These are phyloP conservation scores for Nitzschia sp. DNA, from an alignment of 108 stramenopile genomes.

Conservation along the genomic window DNA sequence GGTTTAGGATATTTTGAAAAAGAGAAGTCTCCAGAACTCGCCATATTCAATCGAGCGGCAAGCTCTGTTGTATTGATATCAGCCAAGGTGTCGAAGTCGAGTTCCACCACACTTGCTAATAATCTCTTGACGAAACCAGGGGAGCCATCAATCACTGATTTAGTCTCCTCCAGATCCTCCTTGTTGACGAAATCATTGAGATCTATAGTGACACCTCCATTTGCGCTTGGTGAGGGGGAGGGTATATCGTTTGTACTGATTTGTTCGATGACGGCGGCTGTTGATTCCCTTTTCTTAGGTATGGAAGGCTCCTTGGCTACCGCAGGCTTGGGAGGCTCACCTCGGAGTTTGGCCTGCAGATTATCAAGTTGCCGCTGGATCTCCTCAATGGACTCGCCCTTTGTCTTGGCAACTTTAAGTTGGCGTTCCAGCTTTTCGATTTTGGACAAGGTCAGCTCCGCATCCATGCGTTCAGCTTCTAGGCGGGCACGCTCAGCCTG, in stretches of 20 bases:
- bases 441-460: conserved; percentile 67
- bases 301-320: neutral
- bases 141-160: conserved; percentile 32
- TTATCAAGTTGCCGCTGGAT: conserved; percentile 53
- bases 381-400: conserved; percentile 24
- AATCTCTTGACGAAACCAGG: conserved; percentile 54
- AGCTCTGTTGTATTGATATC: conserved; percentile 43
- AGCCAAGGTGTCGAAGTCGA: conserved; percentile 15
- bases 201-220: neutral
- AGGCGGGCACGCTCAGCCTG: conserved; percentile 66
- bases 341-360: conserved; percentile 42
- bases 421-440: conserved; percentile 61
- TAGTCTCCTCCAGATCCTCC: conserved; percentile 41
- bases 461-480: conserved; percentile 72
- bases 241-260: neutral
- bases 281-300: neutral
- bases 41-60: conserved; percentile 20
- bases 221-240: neutral
- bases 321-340: conserved; percentile 13
- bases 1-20: conserved; percentile 23
- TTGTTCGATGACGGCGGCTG: conserved; percentile 4
- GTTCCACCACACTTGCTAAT: conserved; percentile 40
- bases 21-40: conserved; percentile 25
- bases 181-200: conserved; percentile 11
- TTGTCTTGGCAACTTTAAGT: conserved; percentile 24